phyloP scores from a whole-genome alignment of 257 asterid genomes.

The Solanum peruvianum region DNA sequence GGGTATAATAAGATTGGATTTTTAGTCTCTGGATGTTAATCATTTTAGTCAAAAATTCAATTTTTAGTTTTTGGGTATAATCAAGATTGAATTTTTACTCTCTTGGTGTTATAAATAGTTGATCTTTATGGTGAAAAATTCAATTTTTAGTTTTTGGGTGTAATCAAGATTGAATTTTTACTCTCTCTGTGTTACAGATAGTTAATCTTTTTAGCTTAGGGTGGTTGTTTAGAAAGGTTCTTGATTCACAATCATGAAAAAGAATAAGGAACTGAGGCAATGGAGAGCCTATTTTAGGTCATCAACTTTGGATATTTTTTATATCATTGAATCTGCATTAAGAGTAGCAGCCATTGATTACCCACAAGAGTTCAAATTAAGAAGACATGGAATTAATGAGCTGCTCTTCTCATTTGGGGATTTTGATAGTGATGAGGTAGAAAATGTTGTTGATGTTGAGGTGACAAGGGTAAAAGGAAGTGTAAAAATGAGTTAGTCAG shows the following conservation, averaged over 20 bases:
- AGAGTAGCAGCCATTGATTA: conserved; percentile 38
- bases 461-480: conserved; percentile 8
- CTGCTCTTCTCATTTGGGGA: conserved; percentile 32
- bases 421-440: conserved; percentile 47
- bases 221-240: conserved; percentile 1
- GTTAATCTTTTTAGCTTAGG: background rate
- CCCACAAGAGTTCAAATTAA: conserved; percentile 32
- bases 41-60: background rate
- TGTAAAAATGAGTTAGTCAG: conserved; percentile 23
- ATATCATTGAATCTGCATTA: conserved; percentile 31
- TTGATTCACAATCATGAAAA: conserved; percentile 5
- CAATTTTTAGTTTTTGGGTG: too few relatives aligned
- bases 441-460: conserved; percentile 25
- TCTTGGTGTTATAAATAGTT: background rate
- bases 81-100: background rate
- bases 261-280: conserved; percentile 13
- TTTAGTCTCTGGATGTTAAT: background rate
- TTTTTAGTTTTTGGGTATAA: too few relatives aligned
- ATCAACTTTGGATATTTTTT: conserved; percentile 18
- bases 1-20: background rate
- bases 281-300: conserved; percentile 42
- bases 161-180: too few relatives aligned
- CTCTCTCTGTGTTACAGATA: background rate
- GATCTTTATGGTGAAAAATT: too few relatives aligned
- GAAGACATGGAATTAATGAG: conserved; percentile 38